Evolutionary conservation across 208 protist species (phyloP), one percentile per base, ranked within the genome.

Genomic region (Leptomonas pyrrhocoris): DNA sequence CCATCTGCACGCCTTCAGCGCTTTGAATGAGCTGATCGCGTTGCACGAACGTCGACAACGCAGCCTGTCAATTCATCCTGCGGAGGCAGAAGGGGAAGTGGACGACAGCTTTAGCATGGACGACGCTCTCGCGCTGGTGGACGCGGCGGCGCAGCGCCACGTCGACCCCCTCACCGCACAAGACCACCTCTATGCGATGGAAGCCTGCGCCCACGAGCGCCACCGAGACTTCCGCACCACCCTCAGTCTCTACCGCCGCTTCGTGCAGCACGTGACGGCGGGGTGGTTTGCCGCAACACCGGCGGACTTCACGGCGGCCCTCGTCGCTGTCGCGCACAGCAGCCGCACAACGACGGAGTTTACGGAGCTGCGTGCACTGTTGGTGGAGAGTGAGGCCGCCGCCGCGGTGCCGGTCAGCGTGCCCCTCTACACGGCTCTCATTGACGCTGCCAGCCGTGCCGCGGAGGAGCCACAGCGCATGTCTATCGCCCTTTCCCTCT

Each of bases 111-210:
- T 93, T 65, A 75, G 77, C 42, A 60, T 92, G 51, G 90, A 95
- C 62, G 65, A 73, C 54, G 81, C 89, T 0, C 75, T 95, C 13
- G 57, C 71, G 9, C 51, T 77, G 19, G 87, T 90, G n/a, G 87
- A 95, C 40, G 70, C 69, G 0, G 83, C 86, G 15, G 51, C 81
- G 48, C 71, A 86, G 45, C 48, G 70, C 36, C 42, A 65, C 21
- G 68, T 91, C 49, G 40, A 38, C n/a, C 74, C 83, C 11, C 79
- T 93, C 30, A 61, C 76, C 2, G 86, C 87, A 12, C 34, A 73
- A 31, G 88, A 95, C 59, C 88, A 95, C 62, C 66, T 95, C 50
- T 65, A 59, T 13, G 85, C 90, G 11, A 92, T 95, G 65, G 34
- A 84, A 21, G 88, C 88, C 72, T 95, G 87, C 54, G 74, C 67